A percentile compares a stretch with the other conserved stretches of the same genome.
Evolutionary conservation across 73 alveolate genomes (phyloP).

Genomic region (Paramecium primaurelia): DNA sequence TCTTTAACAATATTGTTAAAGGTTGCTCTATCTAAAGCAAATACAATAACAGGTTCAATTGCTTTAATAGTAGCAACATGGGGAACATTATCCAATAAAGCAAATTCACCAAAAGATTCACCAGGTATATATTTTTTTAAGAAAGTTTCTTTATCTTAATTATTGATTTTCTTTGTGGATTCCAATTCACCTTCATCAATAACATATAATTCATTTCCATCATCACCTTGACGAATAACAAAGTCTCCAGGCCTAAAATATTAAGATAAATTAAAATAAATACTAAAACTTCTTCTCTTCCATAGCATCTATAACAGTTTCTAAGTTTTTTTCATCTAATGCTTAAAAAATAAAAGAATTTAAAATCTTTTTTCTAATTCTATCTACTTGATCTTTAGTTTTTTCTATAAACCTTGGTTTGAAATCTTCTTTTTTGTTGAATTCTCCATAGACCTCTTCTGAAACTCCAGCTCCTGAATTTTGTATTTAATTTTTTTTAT

Average conservation of each 20-base stretch:
- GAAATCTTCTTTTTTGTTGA: conserved; percentile 84
- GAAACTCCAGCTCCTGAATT: conserved; percentile 55
- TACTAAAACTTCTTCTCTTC: conserved; percentile 84
- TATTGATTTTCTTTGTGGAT: conserved; percentile 64
- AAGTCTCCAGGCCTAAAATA: conserved; percentile 18
- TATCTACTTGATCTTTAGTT: conserved; percentile 71
- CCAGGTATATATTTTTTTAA: conserved; percentile 70
- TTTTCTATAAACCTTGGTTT: conserved; percentile 80
- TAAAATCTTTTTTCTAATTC: conserved; percentile 56
- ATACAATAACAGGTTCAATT: conserved; percentile 67
- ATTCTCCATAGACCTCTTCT: conserved; percentile 92
- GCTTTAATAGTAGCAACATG: conserved; percentile 90
- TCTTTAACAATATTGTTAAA: conserved; percentile 88
- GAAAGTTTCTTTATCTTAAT: conserved; percentile 52
- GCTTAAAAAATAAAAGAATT: conserved; percentile 65
- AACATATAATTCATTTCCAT: conserved; percentile 89
- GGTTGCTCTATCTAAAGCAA: conserved; percentile 87
- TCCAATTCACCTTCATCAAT: conserved; percentile 86
- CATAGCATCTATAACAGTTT: conserved; percentile 78
- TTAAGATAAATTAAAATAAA: neutral
- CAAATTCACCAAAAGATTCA: conserved; percentile 82
- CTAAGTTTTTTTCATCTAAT: conserved; percentile 69
- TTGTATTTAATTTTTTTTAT: no score
- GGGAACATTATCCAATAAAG: conserved; percentile 87
- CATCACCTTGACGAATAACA: conserved; percentile 85